phyloP scores from a whole-genome alignment of 768 basidiomycete genomes.

The Rubroboletus pulcherrimus region DNA sequence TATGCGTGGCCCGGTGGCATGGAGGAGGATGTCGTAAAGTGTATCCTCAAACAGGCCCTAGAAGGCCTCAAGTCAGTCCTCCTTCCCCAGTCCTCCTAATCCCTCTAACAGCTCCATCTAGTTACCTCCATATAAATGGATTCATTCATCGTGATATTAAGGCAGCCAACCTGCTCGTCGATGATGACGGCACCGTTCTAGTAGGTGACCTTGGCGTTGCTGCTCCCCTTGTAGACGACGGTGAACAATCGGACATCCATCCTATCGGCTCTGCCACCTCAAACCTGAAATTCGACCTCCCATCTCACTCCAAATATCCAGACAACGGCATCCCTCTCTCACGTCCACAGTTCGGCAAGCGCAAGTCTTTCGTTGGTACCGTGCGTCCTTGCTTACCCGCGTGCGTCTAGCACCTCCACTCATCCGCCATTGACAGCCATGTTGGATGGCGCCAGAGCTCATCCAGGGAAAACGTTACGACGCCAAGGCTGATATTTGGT shows the following conservation, averaged over 20 bases:
- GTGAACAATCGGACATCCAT: constrained; percentile 35
- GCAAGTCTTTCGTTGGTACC: constrained; percentile 92
- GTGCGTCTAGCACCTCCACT: neutral
- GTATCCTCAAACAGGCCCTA: constrained; percentile 80
- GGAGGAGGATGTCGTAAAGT: constrained; percentile 84
- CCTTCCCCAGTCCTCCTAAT: neutral
- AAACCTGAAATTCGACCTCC: constrained; percentile 35
- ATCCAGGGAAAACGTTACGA: constrained; percentile 84
- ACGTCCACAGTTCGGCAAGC: constrained; percentile 60
- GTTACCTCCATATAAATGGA: constrained; percentile 85
- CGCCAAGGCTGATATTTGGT: constrained; percentile 90
- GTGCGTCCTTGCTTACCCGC: constrained; percentile 36
- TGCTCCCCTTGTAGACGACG: constrained; percentile 72
- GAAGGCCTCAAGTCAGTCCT: constrained; percentile 78
- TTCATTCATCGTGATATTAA: constrained; percentile 95
- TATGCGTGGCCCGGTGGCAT: constrained; percentile 87
- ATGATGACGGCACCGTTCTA: constrained; percentile 86
- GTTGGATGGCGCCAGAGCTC: constrained; percentile 97
- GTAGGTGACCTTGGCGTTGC: constrained; percentile 93
- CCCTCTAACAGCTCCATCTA: constrained; percentile 26
- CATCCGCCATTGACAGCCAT: constrained; percentile 48
- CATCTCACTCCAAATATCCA: constrained; percentile 9
- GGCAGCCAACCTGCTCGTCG: constrained; percentile 89
- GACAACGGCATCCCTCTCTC: constrained; percentile 1
- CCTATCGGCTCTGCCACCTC: constrained; percentile 22